A percentile compares a stretch with the other conserved stretches of the same genome.
Conservation (phyloP, 345 rosid genomes). For the Combretum micranthum region DNA sequence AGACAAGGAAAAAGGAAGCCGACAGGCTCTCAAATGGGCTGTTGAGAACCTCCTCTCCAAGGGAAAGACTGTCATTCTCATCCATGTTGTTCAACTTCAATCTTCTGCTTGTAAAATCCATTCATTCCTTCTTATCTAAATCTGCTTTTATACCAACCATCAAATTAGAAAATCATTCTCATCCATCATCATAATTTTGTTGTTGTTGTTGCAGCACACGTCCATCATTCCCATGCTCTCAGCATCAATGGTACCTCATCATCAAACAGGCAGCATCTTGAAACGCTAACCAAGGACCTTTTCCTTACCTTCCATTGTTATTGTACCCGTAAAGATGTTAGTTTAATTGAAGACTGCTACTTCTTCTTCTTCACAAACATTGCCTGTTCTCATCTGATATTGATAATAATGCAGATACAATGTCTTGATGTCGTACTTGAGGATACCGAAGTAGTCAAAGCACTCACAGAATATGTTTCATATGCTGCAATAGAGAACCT, state of each 20-base stretch:
- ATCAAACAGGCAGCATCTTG: constrained; percentile 26
- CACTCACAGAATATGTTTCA: constrained; percentile 64
- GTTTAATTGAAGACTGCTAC: constrained; percentile 5
- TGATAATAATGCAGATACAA: constrained; percentile 35
- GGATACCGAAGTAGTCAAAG: constrained; percentile 54
- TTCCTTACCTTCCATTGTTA: constrained; percentile 81
- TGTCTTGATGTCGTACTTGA: constrained; percentile 61
- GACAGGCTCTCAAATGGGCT: constrained; percentile 76
- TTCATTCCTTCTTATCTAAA: no score
- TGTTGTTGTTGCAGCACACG: neutral
- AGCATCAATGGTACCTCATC: constrained; percentile 1
- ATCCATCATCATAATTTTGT: neutral
- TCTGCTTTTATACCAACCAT: neutral
- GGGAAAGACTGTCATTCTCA: constrained; percentile 63
- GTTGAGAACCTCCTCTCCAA: constrained; percentile 53
- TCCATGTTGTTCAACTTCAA: constrained; percentile 44
- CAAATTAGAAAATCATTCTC: neutral
- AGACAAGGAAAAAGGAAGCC: constrained; percentile 85
- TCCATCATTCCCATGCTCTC: neutral
- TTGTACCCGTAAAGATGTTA: constrained; percentile 80
- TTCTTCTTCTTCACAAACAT: neutral
- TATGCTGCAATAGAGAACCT: constrained; percentile 61
- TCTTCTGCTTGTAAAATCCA: neutral
- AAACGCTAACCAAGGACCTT: constrained; percentile 46
- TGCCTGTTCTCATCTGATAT: no score